Conservation (phyloP, 306 rosid species). For the Inga oerstediana region DNA sequence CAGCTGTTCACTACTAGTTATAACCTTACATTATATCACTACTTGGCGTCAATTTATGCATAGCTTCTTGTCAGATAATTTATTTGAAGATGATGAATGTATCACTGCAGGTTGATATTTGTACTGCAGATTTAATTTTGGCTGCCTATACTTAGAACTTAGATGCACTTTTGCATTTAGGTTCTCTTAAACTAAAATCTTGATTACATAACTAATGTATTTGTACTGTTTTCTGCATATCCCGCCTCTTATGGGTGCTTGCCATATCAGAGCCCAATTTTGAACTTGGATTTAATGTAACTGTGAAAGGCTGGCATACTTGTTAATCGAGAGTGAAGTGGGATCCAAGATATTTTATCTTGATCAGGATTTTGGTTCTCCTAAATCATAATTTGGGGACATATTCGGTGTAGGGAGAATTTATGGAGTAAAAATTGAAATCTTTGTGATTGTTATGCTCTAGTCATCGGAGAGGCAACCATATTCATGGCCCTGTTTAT, state of each 20-base stretch:
- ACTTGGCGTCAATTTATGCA: neutral
- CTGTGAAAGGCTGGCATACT: neutral
- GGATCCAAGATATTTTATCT: neutral
- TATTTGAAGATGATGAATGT: neutral
- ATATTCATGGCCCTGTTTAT: neutral
- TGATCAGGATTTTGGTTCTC: neutral
- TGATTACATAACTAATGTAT: neutral
- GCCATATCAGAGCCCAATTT: neutral
- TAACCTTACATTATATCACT: neutral
- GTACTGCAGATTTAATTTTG: neutral
- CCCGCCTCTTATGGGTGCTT: neutral
- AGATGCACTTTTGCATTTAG: neutral
- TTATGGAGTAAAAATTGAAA: neutral
- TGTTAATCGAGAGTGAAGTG: neutral
- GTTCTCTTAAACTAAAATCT: neutral
- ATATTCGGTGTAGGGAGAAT: neutral
- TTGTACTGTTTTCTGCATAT: neutral
- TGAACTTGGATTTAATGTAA: neutral
- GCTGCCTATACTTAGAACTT: neutral
- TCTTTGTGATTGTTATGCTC: neutral
- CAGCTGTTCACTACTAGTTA: conserved; percentile 9
- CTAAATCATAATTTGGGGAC: neutral
- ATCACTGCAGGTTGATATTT: neutral
- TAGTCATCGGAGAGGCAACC: neutral
- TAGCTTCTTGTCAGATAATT: neutral